phyloP scores from a whole-genome alignment of 768 basidiomycete genomes.

The Hypholoma fasciculare region DNA sequence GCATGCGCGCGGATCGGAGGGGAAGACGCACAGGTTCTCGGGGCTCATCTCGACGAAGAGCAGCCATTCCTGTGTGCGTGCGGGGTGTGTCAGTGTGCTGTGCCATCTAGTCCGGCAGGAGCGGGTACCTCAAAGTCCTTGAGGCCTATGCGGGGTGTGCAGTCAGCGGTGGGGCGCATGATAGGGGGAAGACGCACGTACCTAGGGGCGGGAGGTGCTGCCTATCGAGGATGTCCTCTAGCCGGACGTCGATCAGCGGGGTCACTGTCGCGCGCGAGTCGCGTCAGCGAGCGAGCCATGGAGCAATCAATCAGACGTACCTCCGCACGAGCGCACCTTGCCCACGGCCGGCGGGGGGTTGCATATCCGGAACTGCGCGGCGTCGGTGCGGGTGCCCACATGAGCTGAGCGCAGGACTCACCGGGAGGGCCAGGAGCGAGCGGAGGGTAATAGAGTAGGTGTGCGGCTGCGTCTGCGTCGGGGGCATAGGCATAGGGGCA shows the following conservation, averaged over 20 bases:
- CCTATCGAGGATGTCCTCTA: slow-evolving; percentile 75
- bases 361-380: slow-evolving; percentile 51
- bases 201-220: slow-evolving; percentile 80
- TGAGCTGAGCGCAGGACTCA: neutral
- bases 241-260: slow-evolving; percentile 62
- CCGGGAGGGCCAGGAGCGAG: slow-evolving; percentile 21
- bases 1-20: slow-evolving; percentile 1
- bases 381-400: neutral
- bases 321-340: slow-evolving; percentile 67
- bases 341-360: slow-evolving; percentile 69
- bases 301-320: slow-evolving; percentile 25
- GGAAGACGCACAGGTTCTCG: slow-evolving; percentile 64
- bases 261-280: slow-evolving; percentile 56
- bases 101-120: neutral
- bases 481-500: neutral
- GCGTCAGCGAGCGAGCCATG: slow-evolving; percentile 7
- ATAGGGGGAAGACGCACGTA: slow-evolving; percentile 23
- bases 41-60: slow-evolving; percentile 75
- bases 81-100: slow-evolving; percentile 4
- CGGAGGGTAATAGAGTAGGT: slow-evolving; percentile 20
- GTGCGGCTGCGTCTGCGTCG: slow-evolving; percentile 14
- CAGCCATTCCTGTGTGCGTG: slow-evolving; percentile 84
- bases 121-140: slow-evolving; percentile 69
- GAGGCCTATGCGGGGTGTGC: slow-evolving; percentile 45
- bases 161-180: neutral